Evolutionary conservation across 495 filamentous ascomycete genomes (phyloP).

Genomic region (Amniculicola lignicola): DNA sequence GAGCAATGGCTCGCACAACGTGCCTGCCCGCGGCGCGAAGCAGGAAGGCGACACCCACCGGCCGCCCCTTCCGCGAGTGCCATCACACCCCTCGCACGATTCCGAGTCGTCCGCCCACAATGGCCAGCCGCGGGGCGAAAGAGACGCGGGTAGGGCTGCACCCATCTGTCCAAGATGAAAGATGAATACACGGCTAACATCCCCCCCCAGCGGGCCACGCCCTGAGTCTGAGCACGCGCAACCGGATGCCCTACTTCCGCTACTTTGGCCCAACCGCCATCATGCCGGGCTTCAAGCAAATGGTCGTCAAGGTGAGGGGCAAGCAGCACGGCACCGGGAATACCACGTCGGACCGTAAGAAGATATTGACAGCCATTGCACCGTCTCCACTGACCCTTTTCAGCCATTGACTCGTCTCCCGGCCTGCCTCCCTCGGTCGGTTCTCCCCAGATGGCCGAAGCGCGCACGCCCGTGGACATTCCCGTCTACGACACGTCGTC

Average conservation of each 20-base stretch:
- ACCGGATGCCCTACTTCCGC: conserved; percentile 80
- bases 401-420: conserved; percentile 32
- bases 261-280: conserved; percentile 89
- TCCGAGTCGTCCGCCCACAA: conserved; percentile 19
- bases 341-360: conserved; percentile 45
- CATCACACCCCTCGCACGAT: conserved; percentile 4
- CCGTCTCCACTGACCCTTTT: not conserved
- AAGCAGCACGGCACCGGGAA: conserved; percentile 50
- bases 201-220: too few relatives aligned
- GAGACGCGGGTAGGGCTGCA: too few relatives aligned
- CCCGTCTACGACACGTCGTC: conserved; percentile 75
- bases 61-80: conserved; percentile 15
- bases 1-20: conserved; percentile 8
- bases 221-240: conserved; percentile 43
- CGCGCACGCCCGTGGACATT: conserved; percentile 61
- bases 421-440: conserved; percentile 41
- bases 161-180: too few relatives aligned
- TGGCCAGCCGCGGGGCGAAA: not conserved
- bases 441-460: conserved; percentile 41
- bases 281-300: conserved; percentile 87
- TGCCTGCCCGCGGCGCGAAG: conserved; percentile 12
- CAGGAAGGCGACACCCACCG: conserved; percentile 10
- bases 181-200: too few relatives aligned
- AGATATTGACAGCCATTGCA: not conserved
- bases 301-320: conserved; percentile 73